phyloP scores from a whole-genome alignment of 2,329 filamentous ascomycete genomes.

The Xylariaceae sp. region DNA sequence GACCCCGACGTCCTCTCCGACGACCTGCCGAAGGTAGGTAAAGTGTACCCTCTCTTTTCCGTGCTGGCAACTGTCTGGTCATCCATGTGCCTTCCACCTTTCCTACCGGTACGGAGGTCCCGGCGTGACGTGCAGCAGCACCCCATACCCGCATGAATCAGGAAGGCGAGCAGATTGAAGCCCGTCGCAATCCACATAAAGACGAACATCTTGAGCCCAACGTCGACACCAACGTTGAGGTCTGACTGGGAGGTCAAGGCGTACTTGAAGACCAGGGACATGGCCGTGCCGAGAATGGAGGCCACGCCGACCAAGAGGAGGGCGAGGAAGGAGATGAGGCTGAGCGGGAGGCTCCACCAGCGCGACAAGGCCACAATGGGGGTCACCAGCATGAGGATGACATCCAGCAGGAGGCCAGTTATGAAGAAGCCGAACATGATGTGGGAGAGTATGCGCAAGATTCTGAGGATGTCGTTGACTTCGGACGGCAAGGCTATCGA shows the following conservation, averaged over 20 bases:
- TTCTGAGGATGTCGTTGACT: slow-evolving; percentile 63
- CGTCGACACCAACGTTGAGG: slow-evolving; percentile 65
- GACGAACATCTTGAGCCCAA: slow-evolving; percentile 69
- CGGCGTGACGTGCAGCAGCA: slow-evolving; percentile 63
- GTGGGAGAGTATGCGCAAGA: slow-evolving; percentile 67
- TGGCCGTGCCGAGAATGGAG: slow-evolving; percentile 69
- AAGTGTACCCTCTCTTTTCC: slow-evolving; percentile 3
- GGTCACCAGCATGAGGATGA: slow-evolving; percentile 63
- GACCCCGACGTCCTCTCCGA: too few relatives aligned
- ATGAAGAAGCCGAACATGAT: slow-evolving; percentile 91
- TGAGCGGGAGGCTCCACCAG: slow-evolving; percentile 58
- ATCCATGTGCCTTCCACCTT: slow-evolving; percentile 14
- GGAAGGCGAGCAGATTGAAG: slow-evolving; percentile 59
- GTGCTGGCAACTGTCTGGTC: not conserved
- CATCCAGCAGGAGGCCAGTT: slow-evolving; percentile 59
- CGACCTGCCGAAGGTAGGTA: slow-evolving; percentile 6
- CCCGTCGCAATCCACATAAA: slow-evolving; percentile 83
- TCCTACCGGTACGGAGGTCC: slow-evolving; percentile 38
- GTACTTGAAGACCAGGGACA: slow-evolving; percentile 74
- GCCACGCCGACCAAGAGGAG: slow-evolving; percentile 62
- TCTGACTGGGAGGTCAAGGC: slow-evolving; percentile 64
- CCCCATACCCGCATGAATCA: slow-evolving; percentile 67
- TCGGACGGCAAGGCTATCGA: slow-evolving; percentile 73
- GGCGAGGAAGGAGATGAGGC: slow-evolving; percentile 59
- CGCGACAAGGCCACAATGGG: slow-evolving; percentile 46